Conservation (phyloP, 1,139 yeast species). For the Zygoascus hellenicus region DNA sequence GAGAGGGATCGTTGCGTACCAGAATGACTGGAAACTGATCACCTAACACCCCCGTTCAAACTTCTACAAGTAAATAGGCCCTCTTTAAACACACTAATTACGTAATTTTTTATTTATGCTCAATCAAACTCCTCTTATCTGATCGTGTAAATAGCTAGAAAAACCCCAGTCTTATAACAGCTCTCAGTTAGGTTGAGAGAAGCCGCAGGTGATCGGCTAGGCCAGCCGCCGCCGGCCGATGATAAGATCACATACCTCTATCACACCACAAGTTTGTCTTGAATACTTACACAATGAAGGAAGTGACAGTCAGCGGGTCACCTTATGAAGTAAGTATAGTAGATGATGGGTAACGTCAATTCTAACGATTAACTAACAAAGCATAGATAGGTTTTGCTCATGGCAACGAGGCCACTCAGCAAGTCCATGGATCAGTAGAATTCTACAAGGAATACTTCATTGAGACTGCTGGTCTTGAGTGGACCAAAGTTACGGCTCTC, state of each 20-base stretch:
- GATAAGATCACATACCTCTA: no score
- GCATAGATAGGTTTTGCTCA: conserved; percentile 26
- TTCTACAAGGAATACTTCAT: conserved; percentile 24
- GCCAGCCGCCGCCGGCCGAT: no score
- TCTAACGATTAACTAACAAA: background rate
- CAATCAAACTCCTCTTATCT: no score
- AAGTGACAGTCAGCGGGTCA: conserved; percentile 1
- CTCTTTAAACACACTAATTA: no score
- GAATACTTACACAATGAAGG: conserved; percentile 2
- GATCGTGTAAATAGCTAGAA: no score
- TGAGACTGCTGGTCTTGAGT: conserved; percentile 22
- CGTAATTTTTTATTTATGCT: no score
- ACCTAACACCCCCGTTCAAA: no score
- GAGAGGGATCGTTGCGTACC: background rate
- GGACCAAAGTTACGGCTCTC: conserved; percentile 23
- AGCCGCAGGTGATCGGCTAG: no score
- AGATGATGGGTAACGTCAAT: background rate
- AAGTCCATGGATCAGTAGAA: conserved; percentile 22
- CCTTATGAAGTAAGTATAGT: conserved; percentile 8
- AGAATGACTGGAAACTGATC: conserved; percentile 3
- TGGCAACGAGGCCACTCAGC: conserved; percentile 25
- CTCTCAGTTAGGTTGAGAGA: no score
- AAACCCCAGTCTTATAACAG: no score
- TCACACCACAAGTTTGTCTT: no score
- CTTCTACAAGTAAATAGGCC: no score